Base-by-base conservation (phyloP, 2,329 filamentous ascomycete species). In the Daldinia sp. region DNA sequence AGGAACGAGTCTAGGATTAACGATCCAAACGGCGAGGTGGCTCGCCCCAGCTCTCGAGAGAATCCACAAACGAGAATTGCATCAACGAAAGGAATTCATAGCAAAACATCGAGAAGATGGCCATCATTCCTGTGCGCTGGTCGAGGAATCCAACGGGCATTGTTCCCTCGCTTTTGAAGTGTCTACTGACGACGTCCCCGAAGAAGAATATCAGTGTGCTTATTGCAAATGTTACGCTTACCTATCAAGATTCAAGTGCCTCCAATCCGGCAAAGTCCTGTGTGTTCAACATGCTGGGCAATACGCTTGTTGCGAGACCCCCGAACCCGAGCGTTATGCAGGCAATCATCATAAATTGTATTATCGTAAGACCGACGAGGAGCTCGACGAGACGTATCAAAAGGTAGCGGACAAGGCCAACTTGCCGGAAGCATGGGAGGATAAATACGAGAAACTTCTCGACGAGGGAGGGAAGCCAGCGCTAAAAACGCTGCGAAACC, bases 201-300 rank as follows among this genome's bases (percentile, higher is more conserved):
- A 99, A 73, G 94, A 98, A 68, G 93, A 97, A 68, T 93, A 96
- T 75, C 92, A 95, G 64, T 98, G 95, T 79, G 84, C 85, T 39
- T 92, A 93, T 77, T 99, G 95, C 85, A 98, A 98, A 77, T 87
- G 90, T 0, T 98, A 94, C 78, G 89, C 90, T 73, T 98, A 94
- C 76, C 82, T 98, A 23, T 97, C 95, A 27, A 89, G 94, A 69
- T 96, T 96, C 77, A 90, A 90, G 70, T 99, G 95, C 76, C 82
- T 89, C 60, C 91, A 88, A 67, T 90, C 90, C 2, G 91, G 90
- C 70, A 97, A 94, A 76, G 85, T 92, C 3, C 77, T 96, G 54
- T 99, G 95, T 73, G 81, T 97, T 47, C 78, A 89, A 10, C 94
- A 98, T 76, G 91, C 92, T 27, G 94, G 93, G 15, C 83, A 81